Evolutionary conservation across 1,284 basidiomycete species (phyloP), one percentile per base, ranked within the genome.

Genomic region (Cerioporus squamosus): DNA sequence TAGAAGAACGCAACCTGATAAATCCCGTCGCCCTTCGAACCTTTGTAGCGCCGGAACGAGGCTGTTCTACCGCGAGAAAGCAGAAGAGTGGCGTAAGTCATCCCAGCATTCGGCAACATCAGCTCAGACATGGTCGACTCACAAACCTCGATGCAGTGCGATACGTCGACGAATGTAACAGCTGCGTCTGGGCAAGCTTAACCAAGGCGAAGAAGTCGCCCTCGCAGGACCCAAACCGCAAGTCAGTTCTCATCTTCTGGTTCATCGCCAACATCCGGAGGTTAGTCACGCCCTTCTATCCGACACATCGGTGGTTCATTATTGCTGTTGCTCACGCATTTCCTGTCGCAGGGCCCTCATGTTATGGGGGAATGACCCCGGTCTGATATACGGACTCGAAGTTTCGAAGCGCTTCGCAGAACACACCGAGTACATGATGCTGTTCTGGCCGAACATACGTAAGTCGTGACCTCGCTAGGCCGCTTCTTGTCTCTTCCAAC

Each of bases 191-290:
- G 70, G 87, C 60, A n/a, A 51, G 23, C 10, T 9, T 29, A 9
- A 5, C 26, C 5, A 12, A 22, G 17, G 36, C 43, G 1, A 29
- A 22, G 5, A 8, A n/a, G 17, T 48, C 51, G 17, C 50, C 50
- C 2, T 20, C 23, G 14, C 51, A 42, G 33, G 54, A 61, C 33
- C 2, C 29, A 10, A 57, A 57, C 77, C 81, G 61, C 77, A 81
- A 9, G 77, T 88, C 88, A 9, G 87, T 87, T 71, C 89, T 86
- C 68, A 77, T 85, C 24, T 88, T 87, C 70, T 91, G 88, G 88
- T 87, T 88, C 69, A 80, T 89, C 48, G 79, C 76, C 59, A 79
- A 86, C 85, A 86, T 66, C 52, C 73, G 49, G 38, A 64, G 54
- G 62, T 64, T 43, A 44, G 55, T 44, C 17, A 40, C 23, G 22